Base-by-base conservation (phyloP, 2,329 filamentous ascomycete species). In the Verticillium longisporum region DNA sequence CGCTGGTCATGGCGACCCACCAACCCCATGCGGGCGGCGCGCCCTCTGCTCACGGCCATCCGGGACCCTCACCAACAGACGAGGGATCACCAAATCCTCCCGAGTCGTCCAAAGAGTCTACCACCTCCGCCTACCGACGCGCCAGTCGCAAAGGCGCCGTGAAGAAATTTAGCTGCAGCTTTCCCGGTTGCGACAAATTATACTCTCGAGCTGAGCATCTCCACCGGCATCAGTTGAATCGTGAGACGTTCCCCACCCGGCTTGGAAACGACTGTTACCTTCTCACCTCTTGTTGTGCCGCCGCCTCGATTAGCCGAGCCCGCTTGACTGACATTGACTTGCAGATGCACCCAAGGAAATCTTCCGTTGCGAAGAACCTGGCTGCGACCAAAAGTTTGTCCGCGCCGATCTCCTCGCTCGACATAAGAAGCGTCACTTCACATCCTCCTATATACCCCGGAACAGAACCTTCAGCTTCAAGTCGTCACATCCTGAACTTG, bases 171-270 rank as follows among this genome's bases (percentile, higher is more conserved):
- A 74, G 78, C 61, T 94, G 90, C 73, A 83, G 85, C 21, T 85
- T 88, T 71, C 83, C 86, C 55, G 87, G 84, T 41, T 95, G 90
- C 73, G 88, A 88, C 65, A 93, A 92, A 80, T 83, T 88, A 62
- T 94, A 94, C 73, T 92, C 90, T 60, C 81, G 90, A 63, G 89
- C 89, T 9, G 90, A 94, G 73, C 90, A 94, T 75, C 80, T 94
- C 61, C 91, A 92, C 74, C 80, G 90, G 57, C 90, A 94, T 74
- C 89, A 93, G 76, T 73, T 94, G 70, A 94, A 94, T 71, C 90
- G 90, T 79, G 36, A 64, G 59, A 38, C 18, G 18, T 21, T 2
- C 18, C 18, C 18, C 18, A 21, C 18, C 18, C 18, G 18, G 18
- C 18, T 21, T 21, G 18, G 18, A 21, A 21, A 21, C 18, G 18